These are phyloP conservation scores for Ceratocystiopsis minuta DNA, from an alignment of 2,329 filamentous ascomycete genomes.

Conservation along the genomic window DNA sequence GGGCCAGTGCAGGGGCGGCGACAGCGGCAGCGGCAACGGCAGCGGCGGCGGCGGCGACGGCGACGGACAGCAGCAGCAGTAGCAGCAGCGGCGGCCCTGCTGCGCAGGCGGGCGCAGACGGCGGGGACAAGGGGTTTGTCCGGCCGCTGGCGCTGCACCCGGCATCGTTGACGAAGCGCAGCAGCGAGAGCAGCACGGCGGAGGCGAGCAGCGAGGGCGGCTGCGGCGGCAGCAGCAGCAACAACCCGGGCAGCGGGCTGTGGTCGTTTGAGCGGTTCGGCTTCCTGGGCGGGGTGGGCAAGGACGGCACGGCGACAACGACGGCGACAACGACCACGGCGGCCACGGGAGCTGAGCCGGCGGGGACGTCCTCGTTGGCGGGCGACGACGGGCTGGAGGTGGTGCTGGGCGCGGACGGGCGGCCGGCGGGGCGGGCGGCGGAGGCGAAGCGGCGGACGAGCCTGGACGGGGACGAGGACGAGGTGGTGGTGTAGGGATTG, in stretches of 20 bases:
- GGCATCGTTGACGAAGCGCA: too few relatives aligned
- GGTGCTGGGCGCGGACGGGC: slow-evolving; percentile 22
- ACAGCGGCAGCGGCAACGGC: slow-evolving; percentile 14
- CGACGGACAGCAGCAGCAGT: slow-evolving; percentile 14
- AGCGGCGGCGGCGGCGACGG: background rate
- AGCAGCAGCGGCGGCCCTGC: background rate
- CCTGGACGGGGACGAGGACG: slow-evolving; percentile 40
- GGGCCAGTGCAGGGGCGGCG: background rate
- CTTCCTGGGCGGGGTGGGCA: slow-evolving; percentile 12
- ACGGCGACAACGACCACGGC: slow-evolving; percentile 6
- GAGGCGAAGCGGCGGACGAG: slow-evolving; percentile 37
- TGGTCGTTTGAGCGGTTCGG: too few relatives aligned
- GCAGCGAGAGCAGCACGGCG: background rate
- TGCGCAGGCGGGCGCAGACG: background rate
- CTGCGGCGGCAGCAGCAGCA: background rate
- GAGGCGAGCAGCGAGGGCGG: slow-evolving; percentile 11
- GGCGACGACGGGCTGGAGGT: slow-evolving; percentile 10
- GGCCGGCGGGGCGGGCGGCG: slow-evolving; percentile 26
- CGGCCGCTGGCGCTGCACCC: too few relatives aligned
- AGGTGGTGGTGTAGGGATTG: slow-evolving; percentile 23
- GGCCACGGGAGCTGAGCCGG: slow-evolving; percentile 10
- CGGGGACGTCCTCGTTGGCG: slow-evolving; percentile 5
- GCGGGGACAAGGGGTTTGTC: background rate
- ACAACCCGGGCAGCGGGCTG: background rate
- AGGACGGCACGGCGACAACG: background rate